Evolutionary conservation across 2,329 filamentous ascomycete genomes (phyloP).

Genomic region (Arthroderma sp.): DNA sequence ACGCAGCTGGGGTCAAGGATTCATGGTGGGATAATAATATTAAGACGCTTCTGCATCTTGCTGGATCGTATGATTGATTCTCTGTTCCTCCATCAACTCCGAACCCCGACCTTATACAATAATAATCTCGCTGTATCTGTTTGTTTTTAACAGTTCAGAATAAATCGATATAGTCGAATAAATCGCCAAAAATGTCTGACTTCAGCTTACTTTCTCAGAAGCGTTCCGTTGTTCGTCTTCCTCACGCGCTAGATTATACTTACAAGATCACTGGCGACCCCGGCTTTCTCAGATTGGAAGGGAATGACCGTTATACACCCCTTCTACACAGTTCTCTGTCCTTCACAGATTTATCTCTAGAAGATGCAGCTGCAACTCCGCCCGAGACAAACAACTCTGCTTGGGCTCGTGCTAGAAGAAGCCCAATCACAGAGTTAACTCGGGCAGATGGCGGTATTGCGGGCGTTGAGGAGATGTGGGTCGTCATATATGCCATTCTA

Average conservation of each 20-base stretch:
- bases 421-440: conserved; percentile 19
- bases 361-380: conserved; percentile 12
- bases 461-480: conserved; percentile 27
- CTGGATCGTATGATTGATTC: no score
- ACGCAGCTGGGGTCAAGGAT: no score
- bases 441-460: conserved; percentile 21
- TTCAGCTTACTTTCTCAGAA: conserved; percentile 1
- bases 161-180: no score
- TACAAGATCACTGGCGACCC: conserved; percentile 10
- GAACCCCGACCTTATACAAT: no score
- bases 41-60: no score
- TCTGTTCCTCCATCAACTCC: no score
- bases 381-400: conserved; percentile 24
- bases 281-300: not conserved
- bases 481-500: conserved; percentile 26
- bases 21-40: no score
- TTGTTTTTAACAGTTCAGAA: no score
- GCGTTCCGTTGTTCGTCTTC: conserved; percentile 11
- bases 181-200: conserved; percentile 1
- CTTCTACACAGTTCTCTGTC: conserved; percentile 19
- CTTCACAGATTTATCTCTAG: conserved; percentile 18
- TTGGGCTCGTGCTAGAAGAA: conserved; percentile 24
- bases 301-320: conserved; percentile 12
- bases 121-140: no score
- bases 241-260: conserved; percentile 13